Conservation (phyloP, 1,284 basidiomycete genomes). For the Leccinum subspadiceum region DNA sequence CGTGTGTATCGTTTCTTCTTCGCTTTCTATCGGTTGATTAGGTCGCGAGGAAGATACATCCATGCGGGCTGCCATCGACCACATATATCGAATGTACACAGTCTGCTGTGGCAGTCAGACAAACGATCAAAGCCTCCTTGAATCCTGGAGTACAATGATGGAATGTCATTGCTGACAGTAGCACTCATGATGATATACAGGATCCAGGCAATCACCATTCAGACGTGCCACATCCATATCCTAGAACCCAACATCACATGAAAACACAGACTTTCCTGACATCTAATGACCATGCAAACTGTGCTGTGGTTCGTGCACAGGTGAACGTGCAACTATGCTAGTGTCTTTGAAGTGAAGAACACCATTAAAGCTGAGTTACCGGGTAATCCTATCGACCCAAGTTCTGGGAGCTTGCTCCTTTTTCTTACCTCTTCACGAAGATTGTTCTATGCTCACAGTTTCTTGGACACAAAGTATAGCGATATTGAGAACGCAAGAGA, state of each 20-base stretch:
- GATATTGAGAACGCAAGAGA: no score
- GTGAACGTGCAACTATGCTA: no score
- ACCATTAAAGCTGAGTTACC: no score
- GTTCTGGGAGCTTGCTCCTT: no score
- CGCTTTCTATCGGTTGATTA: conserved; percentile 5
- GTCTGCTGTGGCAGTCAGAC: background rate
- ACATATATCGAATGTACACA: conserved; percentile 1
- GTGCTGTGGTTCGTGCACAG: no score
- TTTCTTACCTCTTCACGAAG: no score
- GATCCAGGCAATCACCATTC: background rate
- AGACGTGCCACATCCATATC: background rate
- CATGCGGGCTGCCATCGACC: conserved; percentile 26
- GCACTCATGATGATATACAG: conserved; percentile 15
- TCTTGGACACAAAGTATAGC: no score
- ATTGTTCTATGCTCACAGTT: no score
- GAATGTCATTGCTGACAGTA: background rate
- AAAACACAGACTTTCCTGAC: background rate
- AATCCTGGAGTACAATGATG: conserved; percentile 13
- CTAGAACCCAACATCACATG: background rate
- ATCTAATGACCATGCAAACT: background rate
- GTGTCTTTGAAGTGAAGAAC: no score
- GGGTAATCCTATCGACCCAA: no score
- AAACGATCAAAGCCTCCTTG: background rate
- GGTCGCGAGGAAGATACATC: conserved; percentile 18
- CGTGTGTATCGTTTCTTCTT: conserved; percentile 20